Evolutionary conservation across 768 basidiomycete genomes (phyloP), one percentile per base, ranked within the genome.

Genomic region (Hebeloma cylindrosporum): DNA sequence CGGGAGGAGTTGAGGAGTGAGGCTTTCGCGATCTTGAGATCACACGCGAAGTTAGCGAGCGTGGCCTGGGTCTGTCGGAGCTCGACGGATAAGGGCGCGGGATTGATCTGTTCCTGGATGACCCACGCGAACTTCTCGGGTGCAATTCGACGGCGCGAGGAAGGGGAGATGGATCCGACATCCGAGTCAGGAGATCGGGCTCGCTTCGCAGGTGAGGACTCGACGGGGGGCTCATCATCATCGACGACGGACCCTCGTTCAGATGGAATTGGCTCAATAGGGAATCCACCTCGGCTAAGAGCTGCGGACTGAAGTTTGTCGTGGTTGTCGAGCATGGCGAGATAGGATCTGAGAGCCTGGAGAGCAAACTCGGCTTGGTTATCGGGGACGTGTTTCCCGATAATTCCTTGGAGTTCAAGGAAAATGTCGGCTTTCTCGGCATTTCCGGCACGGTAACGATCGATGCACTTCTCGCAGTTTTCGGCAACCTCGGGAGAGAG

Each of bases 251-350:
- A n/a, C n/a, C n/a, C n/a, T n/a, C n/a, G n/a, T n/a, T n/a, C n/a
- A n/a, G n/a, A n/a, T n/a, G n/a, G n/a, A n/a, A n/a, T n/a, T n/a
- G n/a, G n/a, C n/a, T 11, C 43, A 20, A 22, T 39, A 27, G 18
- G 9, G 22, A 4, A 42, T 23, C 10, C 17, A 3, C 39, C 27
- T 10, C 31, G 48, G 5, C 37, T 14, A 5, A 16, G 14, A 2
- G 51, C 27, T 10, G 26, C 5, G 3, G 17, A 3, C 3, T 17
- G 47, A 13, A 36, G 16, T 1, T 2, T 14, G 33, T 53, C 43
- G 38, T 49, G 42, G 40, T 53, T 48, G 43, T 53, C 51, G 18
- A 53, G 38, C 4, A 48, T 46, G 13, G 20, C 36, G 38, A 53
- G 1, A 20, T 48, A 53, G 22, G 47, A 48, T 7, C 28, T 17